Conservation (phyloP, 2,329 filamentous ascomycete genomes). For the Fusarium citri region DNA sequence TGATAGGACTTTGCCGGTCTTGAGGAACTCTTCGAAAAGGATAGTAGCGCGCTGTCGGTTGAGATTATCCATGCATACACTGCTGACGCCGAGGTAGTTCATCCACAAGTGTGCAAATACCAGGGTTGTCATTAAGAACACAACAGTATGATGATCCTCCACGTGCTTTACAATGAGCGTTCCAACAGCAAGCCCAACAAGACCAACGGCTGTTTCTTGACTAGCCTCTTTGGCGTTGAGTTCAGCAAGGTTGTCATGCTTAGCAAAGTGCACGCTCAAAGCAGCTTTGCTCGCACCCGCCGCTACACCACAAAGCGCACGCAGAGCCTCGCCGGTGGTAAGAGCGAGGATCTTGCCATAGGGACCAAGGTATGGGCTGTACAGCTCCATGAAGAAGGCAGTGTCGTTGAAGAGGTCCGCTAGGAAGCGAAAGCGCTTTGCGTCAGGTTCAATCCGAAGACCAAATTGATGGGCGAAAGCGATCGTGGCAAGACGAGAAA, state of each 20-base stretch:
- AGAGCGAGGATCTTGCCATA: constrained; percentile 63
- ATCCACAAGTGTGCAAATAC: constrained; percentile 82
- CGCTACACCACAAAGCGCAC: constrained; percentile 85
- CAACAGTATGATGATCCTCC: constrained; percentile 77
- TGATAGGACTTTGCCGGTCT: constrained; percentile 63
- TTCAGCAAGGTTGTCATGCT: constrained; percentile 87
- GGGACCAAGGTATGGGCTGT: constrained; percentile 77
- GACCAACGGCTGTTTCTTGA: constrained; percentile 92
- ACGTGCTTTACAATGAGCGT: constrained; percentile 83
- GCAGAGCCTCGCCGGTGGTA: constrained; percentile 62
- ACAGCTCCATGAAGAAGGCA: constrained; percentile 85
- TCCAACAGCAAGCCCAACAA: constrained; percentile 87
- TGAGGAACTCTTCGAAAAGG: constrained; percentile 71
- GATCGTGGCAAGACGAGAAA: constrained; percentile 85
- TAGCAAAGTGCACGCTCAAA: constrained; percentile 91
- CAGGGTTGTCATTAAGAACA: constrained; percentile 76
- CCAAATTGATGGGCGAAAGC: constrained; percentile 86
- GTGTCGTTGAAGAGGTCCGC: constrained; percentile 91
- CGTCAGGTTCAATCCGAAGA: constrained; percentile 86
- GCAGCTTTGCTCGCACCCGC: constrained; percentile 92
- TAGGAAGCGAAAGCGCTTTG: constrained; percentile 87
- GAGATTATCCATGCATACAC: constrained; percentile 84
- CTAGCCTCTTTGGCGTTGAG: constrained; percentile 95
- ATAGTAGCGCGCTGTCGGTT: constrained; percentile 90
- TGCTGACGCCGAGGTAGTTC: constrained; percentile 87